Evolutionary conservation across 1,139 yeast species (phyloP).

Genomic region (Wickerhamiella infanticola): DNA sequence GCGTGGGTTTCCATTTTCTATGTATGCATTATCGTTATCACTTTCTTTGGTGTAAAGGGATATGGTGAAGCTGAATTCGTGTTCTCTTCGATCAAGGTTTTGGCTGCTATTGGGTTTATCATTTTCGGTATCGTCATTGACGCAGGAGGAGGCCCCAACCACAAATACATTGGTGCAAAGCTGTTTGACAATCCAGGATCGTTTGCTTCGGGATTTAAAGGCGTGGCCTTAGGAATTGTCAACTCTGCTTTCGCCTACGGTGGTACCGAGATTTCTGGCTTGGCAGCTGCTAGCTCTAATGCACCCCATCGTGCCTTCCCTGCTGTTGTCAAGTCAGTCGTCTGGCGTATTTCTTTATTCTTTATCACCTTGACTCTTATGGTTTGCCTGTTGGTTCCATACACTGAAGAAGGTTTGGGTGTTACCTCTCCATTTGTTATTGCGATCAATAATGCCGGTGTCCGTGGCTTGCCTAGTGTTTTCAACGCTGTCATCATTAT

Average conservation of each 20-base stretch:
- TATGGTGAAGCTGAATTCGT: constrained; percentile 63
- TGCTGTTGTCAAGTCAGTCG: constrained; percentile 50
- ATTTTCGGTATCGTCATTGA: constrained; percentile 45
- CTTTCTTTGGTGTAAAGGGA: constrained; percentile 58
- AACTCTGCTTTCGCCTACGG: constrained; percentile 81
- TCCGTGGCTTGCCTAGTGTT: constrained; percentile 45
- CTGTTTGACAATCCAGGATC: constrained; percentile 54
- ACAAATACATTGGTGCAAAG: constrained; percentile 44
- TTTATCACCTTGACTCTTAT: constrained; percentile 42
- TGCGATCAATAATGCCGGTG: constrained; percentile 42
- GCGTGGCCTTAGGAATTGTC: constrained; percentile 61
- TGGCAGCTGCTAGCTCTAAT: constrained; percentile 49
- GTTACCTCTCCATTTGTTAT: constrained; percentile 60
- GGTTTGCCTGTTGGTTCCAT: constrained; percentile 51
- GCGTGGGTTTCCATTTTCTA: constrained; percentile 53
- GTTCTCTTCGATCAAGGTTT: constrained; percentile 42
- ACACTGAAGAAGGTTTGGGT: constrained; percentile 35
- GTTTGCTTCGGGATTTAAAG: constrained; percentile 53
- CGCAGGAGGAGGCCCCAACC: constrained; percentile 59
- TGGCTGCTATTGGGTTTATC: constrained; percentile 49
- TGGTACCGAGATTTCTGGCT: constrained; percentile 66
- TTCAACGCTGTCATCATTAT: constrained; percentile 58
- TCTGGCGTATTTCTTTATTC: constrained; percentile 50
- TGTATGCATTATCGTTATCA: constrained; percentile 35
- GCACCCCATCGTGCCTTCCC: constrained; percentile 60